Percentiles rank a stretch among this genome's conserved stretches.
These are phyloP conservation scores for Fraxinus angustifolia DNA, from an alignment of 305 asterid species.

Conservation along the genomic window DNA sequence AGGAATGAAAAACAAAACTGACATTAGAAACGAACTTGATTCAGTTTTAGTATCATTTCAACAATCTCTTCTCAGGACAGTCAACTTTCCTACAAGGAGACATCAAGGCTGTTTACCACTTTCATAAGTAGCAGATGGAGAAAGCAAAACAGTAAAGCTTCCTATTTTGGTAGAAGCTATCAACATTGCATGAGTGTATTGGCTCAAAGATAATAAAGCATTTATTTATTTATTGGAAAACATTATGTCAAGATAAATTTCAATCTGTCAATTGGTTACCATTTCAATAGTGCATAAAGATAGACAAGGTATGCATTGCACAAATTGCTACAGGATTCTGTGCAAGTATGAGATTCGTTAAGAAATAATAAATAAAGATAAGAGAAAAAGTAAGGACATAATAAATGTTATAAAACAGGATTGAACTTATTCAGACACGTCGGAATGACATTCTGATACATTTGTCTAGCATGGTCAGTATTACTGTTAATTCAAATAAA, in stretches of 20 bases:
- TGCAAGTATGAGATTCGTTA: not conserved
- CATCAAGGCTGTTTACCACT: not conserved
- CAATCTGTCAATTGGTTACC: not conserved
- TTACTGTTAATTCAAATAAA: not conserved
- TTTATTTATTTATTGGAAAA: not conserved
- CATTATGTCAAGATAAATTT: not conserved
- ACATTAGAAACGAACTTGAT: not conserved
- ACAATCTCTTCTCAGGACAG: not conserved
- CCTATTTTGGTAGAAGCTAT: not conserved
- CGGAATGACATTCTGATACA: not conserved
- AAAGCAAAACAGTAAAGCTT: not conserved
- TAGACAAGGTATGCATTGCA: not conserved
- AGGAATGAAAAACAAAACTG: not conserved
- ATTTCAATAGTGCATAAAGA: not conserved
- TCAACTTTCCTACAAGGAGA: not conserved
- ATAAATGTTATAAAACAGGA: not conserved
- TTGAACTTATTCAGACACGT: not conserved
- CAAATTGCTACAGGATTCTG: not conserved
- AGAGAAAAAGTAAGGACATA: not conserved
- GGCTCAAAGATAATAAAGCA: not conserved
- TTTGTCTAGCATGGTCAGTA: not conserved
- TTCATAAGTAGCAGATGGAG: not conserved
- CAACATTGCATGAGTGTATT: not conserved
- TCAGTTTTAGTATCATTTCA: not conserved
- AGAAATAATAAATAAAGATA: not conserved